phyloP scores from a whole-genome alignment of 225 moss, liverwort and hornwort species.

The Polytrichum formosum region DNA sequence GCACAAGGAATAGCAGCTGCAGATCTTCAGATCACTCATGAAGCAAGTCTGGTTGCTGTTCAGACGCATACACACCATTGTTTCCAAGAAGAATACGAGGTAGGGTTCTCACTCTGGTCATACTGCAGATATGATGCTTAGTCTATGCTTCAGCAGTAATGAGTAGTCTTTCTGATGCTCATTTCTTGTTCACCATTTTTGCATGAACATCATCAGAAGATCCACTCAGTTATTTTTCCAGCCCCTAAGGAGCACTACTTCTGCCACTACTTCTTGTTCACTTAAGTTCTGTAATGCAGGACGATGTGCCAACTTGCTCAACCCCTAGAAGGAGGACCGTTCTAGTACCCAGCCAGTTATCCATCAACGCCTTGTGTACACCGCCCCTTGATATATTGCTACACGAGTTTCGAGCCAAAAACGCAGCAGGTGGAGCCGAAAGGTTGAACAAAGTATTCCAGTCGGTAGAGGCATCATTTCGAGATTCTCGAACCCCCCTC shows the following conservation, averaged over 20 bases:
- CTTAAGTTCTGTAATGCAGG: slow-evolving; percentile 34
- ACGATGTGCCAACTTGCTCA: slow-evolving; percentile 65
- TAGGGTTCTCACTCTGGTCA: slow-evolving; percentile 14
- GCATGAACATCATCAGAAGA: too few species aligned
- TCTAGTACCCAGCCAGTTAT: slow-evolving; percentile 56
- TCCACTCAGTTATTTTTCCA: background rate
- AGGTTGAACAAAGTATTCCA: slow-evolving; percentile 58
- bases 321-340: slow-evolving; percentile 78
- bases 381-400: slow-evolving; percentile 67
- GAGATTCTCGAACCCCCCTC: slow-evolving; percentile 75
- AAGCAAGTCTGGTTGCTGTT: slow-evolving; percentile 44
- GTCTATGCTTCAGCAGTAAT: too few species aligned
- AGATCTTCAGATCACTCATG: slow-evolving; percentile 55
- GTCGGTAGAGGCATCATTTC: slow-evolving; percentile 53
- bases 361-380: slow-evolving; percentile 70
- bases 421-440: slow-evolving; percentile 47
- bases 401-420: slow-evolving; percentile 67
- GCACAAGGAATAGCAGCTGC: slow-evolving; percentile 54
- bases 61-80: slow-evolving; percentile 49
- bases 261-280: too few species aligned
- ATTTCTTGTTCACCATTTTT: background rate
- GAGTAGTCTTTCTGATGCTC: too few species aligned
- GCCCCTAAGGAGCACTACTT: too few species aligned
- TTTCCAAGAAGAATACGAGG: slow-evolving; percentile 67
- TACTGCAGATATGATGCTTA: background rate